Percentiles rank a stretch among this genome's conserved stretches.
Evolutionary conservation across 208 protist genomes (phyloP).

Genomic region (Angomonas desouzai): DNA sequence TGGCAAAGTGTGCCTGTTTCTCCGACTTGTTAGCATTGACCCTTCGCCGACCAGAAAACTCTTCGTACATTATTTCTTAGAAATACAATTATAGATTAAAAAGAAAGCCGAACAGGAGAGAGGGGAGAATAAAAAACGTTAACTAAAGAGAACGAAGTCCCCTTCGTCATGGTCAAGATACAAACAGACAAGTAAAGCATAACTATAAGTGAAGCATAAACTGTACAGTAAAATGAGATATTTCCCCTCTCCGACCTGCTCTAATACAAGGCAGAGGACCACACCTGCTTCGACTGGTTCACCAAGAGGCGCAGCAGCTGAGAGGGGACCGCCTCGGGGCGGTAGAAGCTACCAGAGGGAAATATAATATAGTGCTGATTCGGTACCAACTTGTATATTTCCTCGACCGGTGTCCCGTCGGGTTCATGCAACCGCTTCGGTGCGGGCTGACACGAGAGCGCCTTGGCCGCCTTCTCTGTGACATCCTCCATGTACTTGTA

Average conservation of each 20-base stretch:
- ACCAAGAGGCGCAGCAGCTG: conserved; percentile 38
- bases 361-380: conserved; percentile 57
- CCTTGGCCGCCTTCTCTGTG: conserved; percentile 29
- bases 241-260: no score
- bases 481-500: conserved; percentile 52
- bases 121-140: background rate
- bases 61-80: background rate
- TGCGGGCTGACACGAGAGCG: conserved; percentile 42
- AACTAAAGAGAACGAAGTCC: no score
- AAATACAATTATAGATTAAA: background rate
- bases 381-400: conserved; percentile 26
- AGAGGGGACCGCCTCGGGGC: conserved; percentile 29
- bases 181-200: no score
- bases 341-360: conserved; percentile 43
- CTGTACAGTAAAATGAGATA: no score
- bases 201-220: no score
- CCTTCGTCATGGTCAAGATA: no score
- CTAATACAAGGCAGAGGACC: background rate
- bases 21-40: conserved; percentile 69
- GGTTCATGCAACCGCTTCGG: conserved; percentile 42
- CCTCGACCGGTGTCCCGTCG: conserved; percentile 26
- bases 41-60: conserved; percentile 28
- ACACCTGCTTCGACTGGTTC: background rate
- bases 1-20: conserved; percentile 63
- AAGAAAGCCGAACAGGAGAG: background rate